Conservation (phyloP, 2,329 filamentous ascomycete species). For the Ceratocystis colombiana region DNA sequence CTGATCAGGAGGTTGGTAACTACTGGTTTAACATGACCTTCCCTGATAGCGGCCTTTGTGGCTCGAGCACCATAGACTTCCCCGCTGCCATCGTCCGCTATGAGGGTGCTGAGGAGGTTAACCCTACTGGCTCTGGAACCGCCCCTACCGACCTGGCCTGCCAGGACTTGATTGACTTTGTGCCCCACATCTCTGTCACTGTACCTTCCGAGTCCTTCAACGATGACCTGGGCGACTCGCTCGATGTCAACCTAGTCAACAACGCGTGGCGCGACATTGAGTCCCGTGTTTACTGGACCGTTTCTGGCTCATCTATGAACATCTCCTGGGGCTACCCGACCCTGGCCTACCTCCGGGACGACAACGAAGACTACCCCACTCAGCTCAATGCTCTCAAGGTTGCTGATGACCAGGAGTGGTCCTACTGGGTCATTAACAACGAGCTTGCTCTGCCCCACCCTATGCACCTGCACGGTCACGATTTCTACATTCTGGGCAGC, state of each 20-base stretch:
- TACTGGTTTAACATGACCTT: constrained; percentile 36
- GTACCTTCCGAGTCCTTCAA: constrained; percentile 29
- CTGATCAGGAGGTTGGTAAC: constrained; percentile 29
- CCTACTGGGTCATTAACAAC: constrained; percentile 32
- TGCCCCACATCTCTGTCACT: constrained; percentile 30
- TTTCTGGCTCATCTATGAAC: constrained; percentile 33
- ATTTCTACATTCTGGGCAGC: constrained; percentile 38
- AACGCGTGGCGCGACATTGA: constrained; percentile 26
- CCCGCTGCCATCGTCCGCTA: constrained; percentile 37
- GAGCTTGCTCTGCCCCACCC: constrained; percentile 34
- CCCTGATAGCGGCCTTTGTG: constrained; percentile 31
- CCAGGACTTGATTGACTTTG: constrained; percentile 27
- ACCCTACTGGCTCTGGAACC: constrained; percentile 31
- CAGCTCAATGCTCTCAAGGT: constrained; percentile 28
- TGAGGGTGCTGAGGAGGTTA: constrained; percentile 29
- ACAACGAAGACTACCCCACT: constrained; percentile 26
- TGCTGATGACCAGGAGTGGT: constrained; percentile 29
- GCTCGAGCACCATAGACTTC: constrained; percentile 28
- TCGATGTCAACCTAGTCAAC: constrained; percentile 28
- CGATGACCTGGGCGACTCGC: constrained; percentile 27
- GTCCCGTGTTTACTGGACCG: constrained; percentile 31
- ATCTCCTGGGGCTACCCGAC: constrained; percentile 37
- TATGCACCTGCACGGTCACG: constrained; percentile 42
- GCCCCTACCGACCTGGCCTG: constrained; percentile 27
- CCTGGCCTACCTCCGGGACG: constrained; percentile 29